phyloP scores from a whole-genome alignment of 345 rosid genomes.

The Eucalyptus virginea region DNA sequence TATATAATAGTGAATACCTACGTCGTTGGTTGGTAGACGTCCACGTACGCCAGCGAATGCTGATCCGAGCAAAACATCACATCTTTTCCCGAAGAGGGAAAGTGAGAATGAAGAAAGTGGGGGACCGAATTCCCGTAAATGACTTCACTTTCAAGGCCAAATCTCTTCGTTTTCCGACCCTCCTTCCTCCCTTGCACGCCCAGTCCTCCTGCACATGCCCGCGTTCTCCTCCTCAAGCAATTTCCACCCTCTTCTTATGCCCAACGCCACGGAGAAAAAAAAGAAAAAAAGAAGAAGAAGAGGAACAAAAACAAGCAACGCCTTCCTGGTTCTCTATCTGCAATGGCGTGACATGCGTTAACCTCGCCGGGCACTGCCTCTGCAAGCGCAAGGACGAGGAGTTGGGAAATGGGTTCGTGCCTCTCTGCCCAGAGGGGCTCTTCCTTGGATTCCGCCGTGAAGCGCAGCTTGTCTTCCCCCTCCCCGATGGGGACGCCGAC shows the following conservation, averaged over 20 bases:
- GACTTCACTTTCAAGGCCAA: conserved; percentile 1
- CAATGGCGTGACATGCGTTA: neutral
- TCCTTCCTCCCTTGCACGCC: neutral
- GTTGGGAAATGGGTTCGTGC: neutral
- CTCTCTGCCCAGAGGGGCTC: neutral
- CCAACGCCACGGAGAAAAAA: neutral
- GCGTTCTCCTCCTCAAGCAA: neutral
- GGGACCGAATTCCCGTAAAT: neutral
- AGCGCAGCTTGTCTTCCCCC: neutral
- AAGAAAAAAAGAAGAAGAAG: neutral
- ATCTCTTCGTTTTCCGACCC: neutral
- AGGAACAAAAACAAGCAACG: neutral
- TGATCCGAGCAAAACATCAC: neutral
- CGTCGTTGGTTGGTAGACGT: neutral
- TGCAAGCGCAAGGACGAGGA: neutral
- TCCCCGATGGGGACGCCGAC: neutral
- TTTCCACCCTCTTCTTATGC: neutral
- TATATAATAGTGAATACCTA: too few relatives aligned
- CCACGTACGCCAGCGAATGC: neutral
- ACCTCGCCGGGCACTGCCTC: neutral
- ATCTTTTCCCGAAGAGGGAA: neutral
- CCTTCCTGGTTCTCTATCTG: neutral
- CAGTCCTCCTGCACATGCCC: neutral
- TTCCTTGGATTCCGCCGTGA: neutral
- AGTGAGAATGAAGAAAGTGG: neutral